A percentile compares a stretch with the other conserved stretches of the same genome.
Evolutionary conservation across 305 asterid species (phyloP).

Genomic region (Rubia occidens): DNA sequence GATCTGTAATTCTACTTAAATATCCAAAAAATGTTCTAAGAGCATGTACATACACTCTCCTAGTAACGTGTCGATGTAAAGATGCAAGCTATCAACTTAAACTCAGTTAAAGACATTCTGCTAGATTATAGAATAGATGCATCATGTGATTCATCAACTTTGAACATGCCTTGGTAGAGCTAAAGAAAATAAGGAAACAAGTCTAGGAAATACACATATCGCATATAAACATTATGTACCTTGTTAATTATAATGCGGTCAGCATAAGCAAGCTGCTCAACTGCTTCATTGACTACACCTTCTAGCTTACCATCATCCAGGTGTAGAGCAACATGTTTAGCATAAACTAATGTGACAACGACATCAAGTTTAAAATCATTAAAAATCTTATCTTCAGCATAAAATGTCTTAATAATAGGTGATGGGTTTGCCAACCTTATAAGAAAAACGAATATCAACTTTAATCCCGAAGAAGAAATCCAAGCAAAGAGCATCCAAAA

Average conservation of each 20-base stretch:
- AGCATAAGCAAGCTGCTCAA: conserved; percentile 95
- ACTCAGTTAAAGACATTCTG: no score
- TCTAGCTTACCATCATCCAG: conserved; percentile 75
- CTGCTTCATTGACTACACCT: conserved; percentile 93
- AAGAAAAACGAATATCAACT: not conserved
- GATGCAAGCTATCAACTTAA: no score
- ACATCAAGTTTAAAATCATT: conserved; percentile 94
- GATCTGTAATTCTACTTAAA: no score
- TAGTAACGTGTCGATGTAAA: no score
- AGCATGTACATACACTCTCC: no score
- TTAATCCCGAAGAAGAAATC: conserved; percentile 42
- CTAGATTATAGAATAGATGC: not conserved
- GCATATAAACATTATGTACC: conserved; percentile 30
- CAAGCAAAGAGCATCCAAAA: no score
- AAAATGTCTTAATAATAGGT: conserved; percentile 90
- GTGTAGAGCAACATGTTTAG: conserved; percentile 69
- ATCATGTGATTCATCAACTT: not conserved
- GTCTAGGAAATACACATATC: not conserved
- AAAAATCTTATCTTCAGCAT: conserved; percentile 87
- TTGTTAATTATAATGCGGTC: conserved; percentile 87
- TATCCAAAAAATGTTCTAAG: no score
- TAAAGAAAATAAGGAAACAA: not conserved
- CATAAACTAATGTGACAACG: conserved; percentile 85
- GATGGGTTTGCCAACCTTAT: conserved; percentile 32
- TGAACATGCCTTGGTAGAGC: not conserved